Evolutionary conservation across 1,284 basidiomycete genomes (phyloP), one percentile per base, ranked within the genome.

Genomic region (Ganoderma resinaceum): DNA sequence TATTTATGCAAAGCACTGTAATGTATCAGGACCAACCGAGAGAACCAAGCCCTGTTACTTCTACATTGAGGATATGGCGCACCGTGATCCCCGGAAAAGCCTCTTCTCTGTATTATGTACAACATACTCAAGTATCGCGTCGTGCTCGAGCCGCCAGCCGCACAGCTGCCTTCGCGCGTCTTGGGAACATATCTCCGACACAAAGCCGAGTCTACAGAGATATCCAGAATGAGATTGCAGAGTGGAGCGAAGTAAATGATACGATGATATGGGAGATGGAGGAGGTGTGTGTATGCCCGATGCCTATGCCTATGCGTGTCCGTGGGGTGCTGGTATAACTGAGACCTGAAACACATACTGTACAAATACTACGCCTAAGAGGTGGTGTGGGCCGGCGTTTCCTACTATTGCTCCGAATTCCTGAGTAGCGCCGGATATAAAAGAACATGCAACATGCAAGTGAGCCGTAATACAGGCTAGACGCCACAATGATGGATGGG

Each of bases 51-150:
- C 33, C 46, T 42, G 61, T 62, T 67, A 38, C 63, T 70, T 63
- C 69, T 65, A 65, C 69, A 70, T 67, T 61, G 66, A 49, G 69
- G 68, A 59, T 43, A 53, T 31, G 52, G 29, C 26, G 52, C n/a
- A n/a, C 26, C 58, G 46, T 43, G 65, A 57, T 49, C 65, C 65
- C 68, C 65, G 65, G 61, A 33, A 31, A 55, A 7, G 31, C 16
- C 14, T 55, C 52, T 31, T 3, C 23, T 29, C 6, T 33, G 2
- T 29, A 55, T 53, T 31, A 53, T 55, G 52, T 55, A 55, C 52
- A 55, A 20, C 9, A 18, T 20, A 55, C 31, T 26, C 46, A 52
- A 52, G 46, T 23, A 52, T 49, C 46, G 26, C 26, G 49, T 53
- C 23, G 26, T 53, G 26, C 23, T 3, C 49, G 8, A 12, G 26